A percentile compares a stretch with the other conserved stretches of the same genome.
phyloP scores from a whole-genome alignment of 176 grass and related monocot species.

The Bothriochloa decipiens region DNA sequence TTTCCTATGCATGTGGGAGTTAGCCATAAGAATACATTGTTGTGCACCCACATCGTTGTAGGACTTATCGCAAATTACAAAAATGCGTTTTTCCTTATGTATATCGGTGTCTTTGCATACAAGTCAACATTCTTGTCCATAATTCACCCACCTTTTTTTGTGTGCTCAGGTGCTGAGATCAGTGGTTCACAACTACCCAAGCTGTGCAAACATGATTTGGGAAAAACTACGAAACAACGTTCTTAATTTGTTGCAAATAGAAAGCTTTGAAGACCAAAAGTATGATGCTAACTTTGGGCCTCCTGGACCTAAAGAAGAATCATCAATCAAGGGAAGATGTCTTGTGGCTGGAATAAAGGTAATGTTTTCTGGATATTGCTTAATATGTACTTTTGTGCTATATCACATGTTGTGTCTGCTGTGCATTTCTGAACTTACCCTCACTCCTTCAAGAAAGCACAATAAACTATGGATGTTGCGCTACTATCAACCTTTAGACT shows the following conservation, averaged over 20 bases:
- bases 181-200: constrained; percentile 84
- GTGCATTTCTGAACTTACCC: constrained; percentile 5
- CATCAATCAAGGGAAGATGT: constrained; percentile 70
- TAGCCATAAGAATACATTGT: constrained; percentile 14
- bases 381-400: not conserved
- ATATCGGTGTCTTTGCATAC: constrained; percentile 23
- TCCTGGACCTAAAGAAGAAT: constrained; percentile 65
- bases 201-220: constrained; percentile 66
- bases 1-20: not conserved
- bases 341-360: constrained; percentile 86
- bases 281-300: constrained; percentile 45
- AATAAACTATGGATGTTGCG: not conserved
- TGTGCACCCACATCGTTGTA: not conserved
- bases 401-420: not conserved
- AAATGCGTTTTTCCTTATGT: constrained; percentile 4
- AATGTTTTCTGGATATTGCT: constrained; percentile 17
- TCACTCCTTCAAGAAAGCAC: not conserved
- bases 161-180: constrained; percentile 69
- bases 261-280: constrained; percentile 54
- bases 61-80: not conserved
- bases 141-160: constrained; percentile 26
- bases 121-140: constrained; percentile 15
- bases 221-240: constrained; percentile 54
- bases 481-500: constrained; percentile 5
- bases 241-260: constrained; percentile 63